Evolutionary conservation across 164 flowering plant genomes (phyloP).

Genomic region (Magnolia kwangsiensis): DNA sequence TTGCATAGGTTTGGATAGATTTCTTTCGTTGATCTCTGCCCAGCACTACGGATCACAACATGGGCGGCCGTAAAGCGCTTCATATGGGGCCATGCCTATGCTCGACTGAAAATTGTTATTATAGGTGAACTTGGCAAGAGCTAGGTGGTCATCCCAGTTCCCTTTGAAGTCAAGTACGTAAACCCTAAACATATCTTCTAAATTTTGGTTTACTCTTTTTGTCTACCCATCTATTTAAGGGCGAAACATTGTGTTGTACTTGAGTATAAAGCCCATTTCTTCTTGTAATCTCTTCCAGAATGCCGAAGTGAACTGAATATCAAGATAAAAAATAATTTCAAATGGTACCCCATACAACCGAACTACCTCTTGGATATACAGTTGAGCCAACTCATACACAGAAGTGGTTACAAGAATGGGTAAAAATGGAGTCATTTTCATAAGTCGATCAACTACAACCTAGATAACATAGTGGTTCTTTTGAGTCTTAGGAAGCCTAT

Average conservation of each 20-base stretch:
- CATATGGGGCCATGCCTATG: too few relatives aligned
- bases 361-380: background rate
- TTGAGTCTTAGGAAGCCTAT: background rate
- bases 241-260: background rate
- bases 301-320: background rate
- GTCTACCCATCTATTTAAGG: background rate
- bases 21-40: too few relatives aligned
- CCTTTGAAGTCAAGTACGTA: too few relatives aligned
- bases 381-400: background rate
- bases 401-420: background rate
- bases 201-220: background rate
- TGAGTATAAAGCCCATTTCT: background rate
- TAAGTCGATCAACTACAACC: background rate
- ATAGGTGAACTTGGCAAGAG: too few relatives aligned
- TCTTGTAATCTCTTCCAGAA: background rate
- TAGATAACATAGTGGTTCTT: background rate
- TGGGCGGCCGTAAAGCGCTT: too few relatives aligned
- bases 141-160: too few relatives aligned
- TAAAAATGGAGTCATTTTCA: background rate
- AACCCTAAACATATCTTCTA: background rate
- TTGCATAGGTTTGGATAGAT: too few relatives aligned
- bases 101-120: too few relatives aligned
- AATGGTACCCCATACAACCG: background rate
- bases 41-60: too few relatives aligned
- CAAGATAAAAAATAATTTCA: background rate